phyloP scores from a whole-genome alignment of 2,329 filamentous ascomycete species.

The Diaporthe velutina region DNA sequence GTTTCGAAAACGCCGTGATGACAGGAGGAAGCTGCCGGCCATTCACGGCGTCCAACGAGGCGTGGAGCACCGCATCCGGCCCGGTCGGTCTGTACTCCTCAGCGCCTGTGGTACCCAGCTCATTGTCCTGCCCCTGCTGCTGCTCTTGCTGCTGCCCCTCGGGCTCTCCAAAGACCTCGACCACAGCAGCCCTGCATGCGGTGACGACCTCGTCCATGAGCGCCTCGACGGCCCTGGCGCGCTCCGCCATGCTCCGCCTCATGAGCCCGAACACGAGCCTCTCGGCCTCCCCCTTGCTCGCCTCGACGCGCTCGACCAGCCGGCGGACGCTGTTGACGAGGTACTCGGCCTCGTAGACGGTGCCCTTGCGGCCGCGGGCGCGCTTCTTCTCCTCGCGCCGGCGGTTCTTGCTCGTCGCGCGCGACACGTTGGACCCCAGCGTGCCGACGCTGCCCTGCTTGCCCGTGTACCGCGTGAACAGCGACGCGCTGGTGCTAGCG shows the following conservation, averaged over 20 bases:
- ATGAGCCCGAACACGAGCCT: slow-evolving; percentile 82
- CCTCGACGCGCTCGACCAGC: slow-evolving; percentile 85
- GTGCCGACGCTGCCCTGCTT: slow-evolving; percentile 74
- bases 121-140: slow-evolving; percentile 42
- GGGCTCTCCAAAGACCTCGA: slow-evolving; percentile 73
- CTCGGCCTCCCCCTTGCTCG: slow-evolving; percentile 77
- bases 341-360: slow-evolving; percentile 98
- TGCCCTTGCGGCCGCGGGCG: slow-evolving; percentile 93
- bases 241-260: slow-evolving; percentile 87
- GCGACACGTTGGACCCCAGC: slow-evolving; percentile 78
- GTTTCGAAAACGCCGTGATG: slow-evolving; percentile 61
- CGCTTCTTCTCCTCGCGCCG: slow-evolving; percentile 94
- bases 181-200: slow-evolving; percentile 74
- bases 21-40: slow-evolving; percentile 62
- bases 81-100: slow-evolving; percentile 55
- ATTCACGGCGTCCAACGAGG: slow-evolving; percentile 61
- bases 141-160: slow-evolving; percentile 40
- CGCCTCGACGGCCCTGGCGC: slow-evolving; percentile 81
- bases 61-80: slow-evolving; percentile 65
- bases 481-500: slow-evolving; percentile 83
- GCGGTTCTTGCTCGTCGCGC: slow-evolving; percentile 89
- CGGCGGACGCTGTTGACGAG: slow-evolving; percentile 88
- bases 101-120: slow-evolving; percentile 39
- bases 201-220: slow-evolving; percentile 81
- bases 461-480: slow-evolving; percentile 94